These are phyloP conservation scores for Populus hybrid DNA, from an alignment of 441 rosid species.

Conservation along the genomic window DNA sequence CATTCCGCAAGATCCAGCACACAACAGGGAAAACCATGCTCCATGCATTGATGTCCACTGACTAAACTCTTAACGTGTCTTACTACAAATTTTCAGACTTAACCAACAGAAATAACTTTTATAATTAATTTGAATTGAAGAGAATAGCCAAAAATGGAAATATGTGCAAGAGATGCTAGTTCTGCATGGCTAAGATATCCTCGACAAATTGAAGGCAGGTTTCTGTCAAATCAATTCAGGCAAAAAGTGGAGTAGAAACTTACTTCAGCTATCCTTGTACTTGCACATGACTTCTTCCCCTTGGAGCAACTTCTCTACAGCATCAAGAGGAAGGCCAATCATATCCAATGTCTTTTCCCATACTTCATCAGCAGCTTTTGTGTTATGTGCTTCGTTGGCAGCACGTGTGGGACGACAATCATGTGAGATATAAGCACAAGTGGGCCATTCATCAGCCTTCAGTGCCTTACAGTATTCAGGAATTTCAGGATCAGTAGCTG, in stretches of 20 bases:
- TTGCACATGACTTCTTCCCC: slow-evolving; percentile 35
- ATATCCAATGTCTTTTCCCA: slow-evolving; percentile 79
- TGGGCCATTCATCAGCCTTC: slow-evolving; percentile 73
- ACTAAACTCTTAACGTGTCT: neutral
- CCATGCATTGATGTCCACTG: neutral
- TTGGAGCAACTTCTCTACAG: slow-evolving; percentile 61
- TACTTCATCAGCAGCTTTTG: slow-evolving; percentile 46
- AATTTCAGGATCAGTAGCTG: slow-evolving; percentile 86
- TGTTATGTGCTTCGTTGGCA: slow-evolving; percentile 68
- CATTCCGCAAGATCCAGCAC: too few species aligned
- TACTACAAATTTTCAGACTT: neutral
- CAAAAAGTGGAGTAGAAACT: neutral
- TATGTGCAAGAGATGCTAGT: neutral
- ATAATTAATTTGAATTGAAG: neutral
- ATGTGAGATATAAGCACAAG: slow-evolving; percentile 68
- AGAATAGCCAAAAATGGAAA: neutral
- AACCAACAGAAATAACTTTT: neutral
- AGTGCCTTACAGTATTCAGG: slow-evolving; percentile 62
- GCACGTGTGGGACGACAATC: slow-evolving; percentile 73
- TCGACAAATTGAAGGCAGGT: neutral
- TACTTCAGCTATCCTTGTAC: slow-evolving; percentile 3
- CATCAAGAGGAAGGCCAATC: slow-evolving; percentile 67
- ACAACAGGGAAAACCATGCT: too few species aligned
- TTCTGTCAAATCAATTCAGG: neutral
- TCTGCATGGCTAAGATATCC: neutral